Evolutionary conservation across 768 basidiomycete species (phyloP), one percentile per base, ranked within the genome.

Genomic region (Mycena filopes): DNA sequence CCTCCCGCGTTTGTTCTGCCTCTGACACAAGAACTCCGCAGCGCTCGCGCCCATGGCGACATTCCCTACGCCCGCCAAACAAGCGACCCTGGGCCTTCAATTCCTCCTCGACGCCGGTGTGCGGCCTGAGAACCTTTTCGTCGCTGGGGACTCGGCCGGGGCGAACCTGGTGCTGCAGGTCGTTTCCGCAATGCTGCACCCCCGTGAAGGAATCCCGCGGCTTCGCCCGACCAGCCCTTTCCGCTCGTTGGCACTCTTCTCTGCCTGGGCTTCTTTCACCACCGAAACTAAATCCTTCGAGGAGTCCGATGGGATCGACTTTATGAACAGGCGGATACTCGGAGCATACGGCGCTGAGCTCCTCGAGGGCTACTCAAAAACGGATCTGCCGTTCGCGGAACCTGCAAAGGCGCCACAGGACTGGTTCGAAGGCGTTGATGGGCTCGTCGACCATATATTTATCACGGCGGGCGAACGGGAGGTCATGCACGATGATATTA

Each of bases 61-160:
- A 6, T 82, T 81, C 70, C 81, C 81, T 8, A 75, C 71, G 0
- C 80, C 76, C 36, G 74, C 81, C 8, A 71, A 68, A 15, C 79
- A 81, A 56, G 68, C 74, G 1, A 53, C 71, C 4, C 47, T 68
- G 10, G 79, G 75, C 5, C 61, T 82, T n/a, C 61, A 77, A 31
- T 76, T 79, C 60, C 72, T 82, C 18, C 48, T 78, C 45, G 64
- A 71, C 33, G 61, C 65, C 4, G 79, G 78, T 15, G 66, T 79
- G 9, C 60, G 68, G 15, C 78, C 79, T 8, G 61, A 67, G 40
- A 72, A 80, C 65, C 68, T 81, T 21, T 71, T 77, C 47, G 58
- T 82, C 15, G 75, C 73, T 8, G 79, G 79, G 25, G 81, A 82
- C 67, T 82, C 81, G 12, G 82, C 82, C 12, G 82, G 82, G 13